These are phyloP conservation scores for Boletus rubropictus DNA, from an alignment of 768 basidiomycete genomes.

Conservation along the genomic window DNA sequence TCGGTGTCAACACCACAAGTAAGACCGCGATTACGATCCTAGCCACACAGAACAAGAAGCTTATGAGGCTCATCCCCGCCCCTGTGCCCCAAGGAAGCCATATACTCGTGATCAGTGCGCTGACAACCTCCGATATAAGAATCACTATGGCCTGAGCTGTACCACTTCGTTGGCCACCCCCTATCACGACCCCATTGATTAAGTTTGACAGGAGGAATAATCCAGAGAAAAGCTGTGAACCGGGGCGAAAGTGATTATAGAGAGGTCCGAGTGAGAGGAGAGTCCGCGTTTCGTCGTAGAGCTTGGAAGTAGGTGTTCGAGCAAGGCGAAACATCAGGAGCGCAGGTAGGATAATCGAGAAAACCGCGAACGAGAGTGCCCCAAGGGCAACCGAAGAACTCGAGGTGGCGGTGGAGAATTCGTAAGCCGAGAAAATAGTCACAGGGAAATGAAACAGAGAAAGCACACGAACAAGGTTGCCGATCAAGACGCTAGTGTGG, in stretches of 20 bases:
- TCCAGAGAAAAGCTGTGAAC: slow-evolving; percentile 82
- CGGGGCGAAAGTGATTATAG: slow-evolving; percentile 91
- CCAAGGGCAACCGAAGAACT: slow-evolving; percentile 70
- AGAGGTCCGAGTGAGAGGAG: slow-evolving; percentile 85
- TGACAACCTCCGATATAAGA: slow-evolving; percentile 80
- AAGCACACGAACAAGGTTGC: slow-evolving; percentile 87
- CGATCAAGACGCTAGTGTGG: slow-evolving; percentile 75
- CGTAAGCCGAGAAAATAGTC: slow-evolving; percentile 84
- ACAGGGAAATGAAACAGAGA: slow-evolving; percentile 93
- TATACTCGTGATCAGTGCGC: slow-evolving; percentile 83
- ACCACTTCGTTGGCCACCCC: slow-evolving; percentile 84
- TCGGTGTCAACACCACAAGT: slow-evolving; percentile 82
- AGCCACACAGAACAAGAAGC: slow-evolving; percentile 88
- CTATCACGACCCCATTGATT: slow-evolving; percentile 77
- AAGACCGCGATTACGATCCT: slow-evolving; percentile 87
- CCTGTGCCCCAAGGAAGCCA: slow-evolving; percentile 98
- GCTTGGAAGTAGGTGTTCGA: slow-evolving; percentile 76
- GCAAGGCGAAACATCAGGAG: slow-evolving; percentile 74
- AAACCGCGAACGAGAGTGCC: slow-evolving; percentile 69
- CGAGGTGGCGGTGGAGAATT: slow-evolving; percentile 40
- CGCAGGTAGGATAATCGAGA: slow-evolving; percentile 74
- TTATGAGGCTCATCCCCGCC: slow-evolving; percentile 93
- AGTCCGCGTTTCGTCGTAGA: slow-evolving; percentile 93
- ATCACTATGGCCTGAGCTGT: slow-evolving; percentile 90
- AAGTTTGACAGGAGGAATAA: slow-evolving; percentile 80